A percentile compares a stretch with the other conserved stretches of the same genome.
Evolutionary conservation across 441 rosid genomes (phyloP).

Genomic region (Pelargonium myrrhifolium): DNA sequence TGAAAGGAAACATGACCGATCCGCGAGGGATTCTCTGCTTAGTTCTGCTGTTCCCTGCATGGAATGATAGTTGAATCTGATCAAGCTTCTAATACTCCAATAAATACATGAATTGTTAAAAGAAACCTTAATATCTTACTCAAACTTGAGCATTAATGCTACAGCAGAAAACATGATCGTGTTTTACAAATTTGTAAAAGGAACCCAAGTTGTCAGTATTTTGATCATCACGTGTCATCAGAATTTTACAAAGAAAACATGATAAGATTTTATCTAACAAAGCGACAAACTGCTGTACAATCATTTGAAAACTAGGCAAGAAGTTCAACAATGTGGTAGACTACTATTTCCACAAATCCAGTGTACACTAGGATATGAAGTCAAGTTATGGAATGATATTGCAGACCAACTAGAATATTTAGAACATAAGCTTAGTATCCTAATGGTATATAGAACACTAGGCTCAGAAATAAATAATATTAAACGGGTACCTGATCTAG

Average conservation of each 20-base stretch:
- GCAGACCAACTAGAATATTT: background rate
- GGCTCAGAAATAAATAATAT: background rate
- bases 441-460: background rate
- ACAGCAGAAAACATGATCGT: too few relatives aligned
- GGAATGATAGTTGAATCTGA: background rate
- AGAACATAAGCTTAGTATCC: background rate
- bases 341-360: background rate
- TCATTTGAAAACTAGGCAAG: background rate
- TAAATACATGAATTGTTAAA: background rate
- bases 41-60: slow-evolving; percentile 39
- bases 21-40: slow-evolving; percentile 28
- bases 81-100: slow-evolving; percentile 5
- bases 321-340: background rate
- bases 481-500: slow-evolving; percentile 36
- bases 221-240: too few relatives aligned
- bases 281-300: background rate
- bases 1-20: slow-evolving; percentile 33
- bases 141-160: too few relatives aligned
- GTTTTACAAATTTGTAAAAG: too few relatives aligned
- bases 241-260: too few relatives aligned
- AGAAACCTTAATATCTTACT: background rate
- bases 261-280: too few relatives aligned
- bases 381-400: background rate
- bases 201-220: too few relatives aligned
- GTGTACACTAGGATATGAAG: background rate